Evolutionary conservation across 2,329 filamentous ascomycete genomes (phyloP).

Genomic region (Penicillium sumatraense): DNA sequence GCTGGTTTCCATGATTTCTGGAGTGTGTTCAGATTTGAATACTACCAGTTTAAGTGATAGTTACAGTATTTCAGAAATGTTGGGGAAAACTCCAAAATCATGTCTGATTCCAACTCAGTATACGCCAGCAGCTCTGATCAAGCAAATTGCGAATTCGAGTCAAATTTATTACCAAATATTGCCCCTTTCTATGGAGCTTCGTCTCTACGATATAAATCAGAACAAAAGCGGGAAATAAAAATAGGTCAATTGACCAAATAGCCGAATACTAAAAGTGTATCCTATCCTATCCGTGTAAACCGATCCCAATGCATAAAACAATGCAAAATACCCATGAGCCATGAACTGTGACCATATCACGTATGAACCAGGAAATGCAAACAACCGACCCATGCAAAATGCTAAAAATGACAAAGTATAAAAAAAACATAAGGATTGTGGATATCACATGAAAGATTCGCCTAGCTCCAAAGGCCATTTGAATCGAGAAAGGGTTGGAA

Average conservation of each 20-base stretch:
- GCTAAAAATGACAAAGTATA: constrained; percentile 20
- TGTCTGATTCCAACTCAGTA: too few relatives aligned
- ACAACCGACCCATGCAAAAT: constrained; percentile 27
- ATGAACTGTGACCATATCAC: constrained; percentile 15
- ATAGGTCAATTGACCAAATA: constrained; percentile 17
- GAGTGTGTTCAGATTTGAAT: too few relatives aligned
- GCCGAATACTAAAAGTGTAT: constrained; percentile 11
- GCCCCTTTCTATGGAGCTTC: too few relatives aligned
- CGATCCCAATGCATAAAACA: constrained; percentile 31
- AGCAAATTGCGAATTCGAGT: too few relatives aligned
- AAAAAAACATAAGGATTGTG: constrained; percentile 18
- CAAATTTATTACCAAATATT: too few relatives aligned
- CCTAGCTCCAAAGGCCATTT: constrained; percentile 5
- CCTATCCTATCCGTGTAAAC: constrained; percentile 26
- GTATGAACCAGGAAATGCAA: constrained; percentile 19
- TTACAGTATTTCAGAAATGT: too few relatives aligned
- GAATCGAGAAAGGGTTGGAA: neutral
- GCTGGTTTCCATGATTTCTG: too few relatives aligned
- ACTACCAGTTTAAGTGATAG: too few relatives aligned
- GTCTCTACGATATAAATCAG: neutral
- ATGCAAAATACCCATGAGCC: constrained; percentile 14
- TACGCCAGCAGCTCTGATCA: too few relatives aligned
- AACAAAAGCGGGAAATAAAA: neutral
- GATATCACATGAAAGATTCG: constrained; percentile 25
- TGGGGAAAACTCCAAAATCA: too few relatives aligned